A percentile compares a stretch with the other conserved stretches of the same genome.
These are phyloP conservation scores for Pleurotus tuber-regium DNA, from an alignment of 768 basidiomycete genomes.

Conservation along the genomic window DNA sequence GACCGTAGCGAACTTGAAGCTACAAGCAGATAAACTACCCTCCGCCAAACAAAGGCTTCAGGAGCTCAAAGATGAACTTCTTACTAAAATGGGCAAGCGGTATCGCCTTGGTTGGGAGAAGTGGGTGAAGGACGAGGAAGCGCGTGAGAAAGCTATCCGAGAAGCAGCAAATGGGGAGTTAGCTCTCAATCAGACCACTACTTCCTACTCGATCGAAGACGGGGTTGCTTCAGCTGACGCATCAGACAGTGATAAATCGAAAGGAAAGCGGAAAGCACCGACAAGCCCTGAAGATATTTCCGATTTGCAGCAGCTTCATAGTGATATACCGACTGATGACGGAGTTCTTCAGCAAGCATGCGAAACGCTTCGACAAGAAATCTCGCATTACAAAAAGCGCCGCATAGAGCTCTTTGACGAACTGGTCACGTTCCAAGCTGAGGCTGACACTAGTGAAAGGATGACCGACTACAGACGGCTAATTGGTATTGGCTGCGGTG, in stretches of 20 bases:
- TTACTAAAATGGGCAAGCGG: conserved; percentile 74
- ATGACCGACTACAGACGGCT: conserved; percentile 88
- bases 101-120: conserved; percentile 91
- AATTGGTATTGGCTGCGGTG: conserved; percentile 89
- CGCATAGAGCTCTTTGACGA: conserved; percentile 73
- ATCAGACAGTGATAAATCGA: conserved; percentile 42
- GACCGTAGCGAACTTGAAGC: conserved; percentile 64
- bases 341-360: conserved; percentile 54
- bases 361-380: conserved; percentile 60
- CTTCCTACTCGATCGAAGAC: conserved; percentile 46
- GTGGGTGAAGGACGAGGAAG: conserved; percentile 86
- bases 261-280: conserved; percentile 52
- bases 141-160: conserved; percentile 67
- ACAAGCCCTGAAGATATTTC: conserved; percentile 55
- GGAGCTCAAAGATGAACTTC: conserved; percentile 63
- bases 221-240: conserved; percentile 23
- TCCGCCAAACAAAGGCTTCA: conserved; percentile 57
- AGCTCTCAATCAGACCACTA: conserved; percentile 40
- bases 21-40: conserved; percentile 63
- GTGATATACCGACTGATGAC: conserved; percentile 55
- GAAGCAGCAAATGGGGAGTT: conserved; percentile 60
- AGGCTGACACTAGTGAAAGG: conserved; percentile 84
- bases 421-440: conserved; percentile 79
- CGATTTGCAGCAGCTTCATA: conserved; percentile 60
- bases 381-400: conserved; percentile 62